Evolutionary conservation across 108 stramenopile genomes (phyloP).

Genomic region (Aurantiochytrium sp.): DNA sequence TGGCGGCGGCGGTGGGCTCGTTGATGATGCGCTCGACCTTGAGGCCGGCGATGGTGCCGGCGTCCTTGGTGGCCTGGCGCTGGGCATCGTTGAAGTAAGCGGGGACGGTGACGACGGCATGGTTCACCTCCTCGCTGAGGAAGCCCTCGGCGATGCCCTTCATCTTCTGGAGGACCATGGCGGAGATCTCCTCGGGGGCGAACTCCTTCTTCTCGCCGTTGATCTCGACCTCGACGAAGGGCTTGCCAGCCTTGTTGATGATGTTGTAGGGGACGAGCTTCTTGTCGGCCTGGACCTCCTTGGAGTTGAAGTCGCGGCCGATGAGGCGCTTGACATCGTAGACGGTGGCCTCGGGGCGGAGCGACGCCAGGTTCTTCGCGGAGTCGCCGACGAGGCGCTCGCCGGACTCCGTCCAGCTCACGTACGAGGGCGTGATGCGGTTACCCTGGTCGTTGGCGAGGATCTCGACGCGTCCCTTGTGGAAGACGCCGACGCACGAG

Average conservation of each 20-base stretch:
- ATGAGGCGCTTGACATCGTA: constrained; percentile 97
- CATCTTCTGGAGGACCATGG: constrained; percentile 89
- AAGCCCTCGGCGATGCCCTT: constrained; percentile 82
- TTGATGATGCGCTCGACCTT: constrained; percentile 91
- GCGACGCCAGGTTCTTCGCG: constrained; percentile 93
- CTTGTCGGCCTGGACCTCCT: constrained; percentile 83
- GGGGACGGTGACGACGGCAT: constrained; percentile 93
- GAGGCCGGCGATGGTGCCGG: constrained; percentile 88
- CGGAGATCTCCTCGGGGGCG: constrained; percentile 91
- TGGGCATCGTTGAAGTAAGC: constrained; percentile 98
- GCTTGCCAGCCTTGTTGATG: constrained; percentile 65
- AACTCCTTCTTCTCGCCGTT: constrained; percentile 63
- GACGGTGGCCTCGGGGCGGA: constrained; percentile 87
- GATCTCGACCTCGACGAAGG: constrained; percentile 66
- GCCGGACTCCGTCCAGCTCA: constrained; percentile 60
- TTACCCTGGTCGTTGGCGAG: constrained; percentile 75
- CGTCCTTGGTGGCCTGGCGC: constrained; percentile 91
- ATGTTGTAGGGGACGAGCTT: constrained; percentile 84
- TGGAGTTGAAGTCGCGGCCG: constrained; percentile 79
- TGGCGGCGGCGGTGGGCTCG: constrained; percentile 95
- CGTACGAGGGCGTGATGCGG: constrained; percentile 73
- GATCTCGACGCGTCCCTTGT: constrained; percentile 71
- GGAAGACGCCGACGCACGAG: constrained; percentile 70
- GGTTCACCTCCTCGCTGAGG: constrained; percentile 70
- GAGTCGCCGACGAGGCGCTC: constrained; percentile 90